Evolutionary conservation across 805 yeast species (phyloP), one percentile per base, ranked within the genome.

Genomic region (Starmerella powellii): DNA sequence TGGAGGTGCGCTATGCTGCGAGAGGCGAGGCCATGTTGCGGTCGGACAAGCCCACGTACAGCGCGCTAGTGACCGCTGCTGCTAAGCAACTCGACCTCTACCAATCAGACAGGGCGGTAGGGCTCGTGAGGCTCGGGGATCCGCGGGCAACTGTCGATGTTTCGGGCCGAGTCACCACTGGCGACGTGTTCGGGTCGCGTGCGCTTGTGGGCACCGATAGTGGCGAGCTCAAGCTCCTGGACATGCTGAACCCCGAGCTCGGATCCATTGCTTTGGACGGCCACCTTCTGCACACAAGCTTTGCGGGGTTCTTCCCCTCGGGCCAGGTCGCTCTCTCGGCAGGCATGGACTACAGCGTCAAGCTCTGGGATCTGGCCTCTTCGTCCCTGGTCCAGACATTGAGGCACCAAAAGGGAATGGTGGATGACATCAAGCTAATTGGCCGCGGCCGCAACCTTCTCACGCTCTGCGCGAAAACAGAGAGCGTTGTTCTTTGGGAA

Each of bases 361-460:
- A 76, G 53, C 54, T 83, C 4, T 81, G 88, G 87, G 69, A 74
- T 20, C 55, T 67, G 2, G 46, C 47, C 0, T 67, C 65, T 41
- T 76, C 76, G 0, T 45, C 66, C 0, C 66, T 67, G 38, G 72
- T 75, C 1, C 60, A 86, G 40, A 63, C 69, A 0, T 67, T 79
- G 48, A 44, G 45, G 3, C 73, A 72, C 4, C 87, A 78, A 47
- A 68, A 55, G 20, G 58, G 58, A 2, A 59, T 67, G 12, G 63
- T 78, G 11, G 70, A 73, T 2, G 78, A 66, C 47, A 46, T 73
- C 2, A 66, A 59, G 2, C 51, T 78, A 47, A 61, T 81, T 16
- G 86, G 76, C 0, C 61, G 72, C 15, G 93, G 94, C 1, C 62
- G 88, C 31, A 80, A 81, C 54, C 63, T 83, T 45, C 47, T 79